Base-by-base conservation (phyloP, 164 flowering plant species). In the Magnolia changhungtana region DNA sequence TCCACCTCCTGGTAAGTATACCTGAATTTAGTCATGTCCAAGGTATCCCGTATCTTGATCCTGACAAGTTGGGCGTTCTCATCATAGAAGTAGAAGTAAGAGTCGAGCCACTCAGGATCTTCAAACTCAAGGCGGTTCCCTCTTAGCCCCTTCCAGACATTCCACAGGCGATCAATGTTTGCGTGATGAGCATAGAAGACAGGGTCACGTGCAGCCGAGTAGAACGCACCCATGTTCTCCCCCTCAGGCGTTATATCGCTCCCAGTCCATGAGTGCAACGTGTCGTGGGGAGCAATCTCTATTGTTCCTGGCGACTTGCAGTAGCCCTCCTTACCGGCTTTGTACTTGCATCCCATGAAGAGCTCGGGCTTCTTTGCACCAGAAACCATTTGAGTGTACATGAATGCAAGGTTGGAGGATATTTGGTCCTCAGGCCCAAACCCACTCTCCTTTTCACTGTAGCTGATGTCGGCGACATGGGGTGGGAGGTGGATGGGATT, bases 371-470 rank as follows among this genome's bases (percentile, higher is more conserved):
- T 82, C 78, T 79, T 82, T 1, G 84, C 84, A 27, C 84, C 84
- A 0, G 84, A 82, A 1, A 82, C 76, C 84, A 79, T 82, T 73
- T 82, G 84, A 49, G 67, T 55, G 49, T 82, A 82, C 82, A 82
- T 77, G 74, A 82, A 75, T 2, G 76, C 78, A 8, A 77, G 23
- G 37, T 79, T 82, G 7, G 73, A 8, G 0, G 49, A 11, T 18
- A 77, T 72, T 51, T 74, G 80, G 1, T 79, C 80, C 63, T 77
- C 72, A 0, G 73, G 63, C 6, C 37, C 67, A 14, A 79, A 67
- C 13, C 71, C 76, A 1, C 29, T 71, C 52, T 79, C 84, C 2
- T 71, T 78, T 13, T 63, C 21, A 63, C 74, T 63, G 68, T 52
- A 82, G n/a, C 75, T 55, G 16, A 69, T 14, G 14, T 82, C 78